Conservation (phyloP, 768 basidiomycete species). For the Suillus lakei region DNA sequence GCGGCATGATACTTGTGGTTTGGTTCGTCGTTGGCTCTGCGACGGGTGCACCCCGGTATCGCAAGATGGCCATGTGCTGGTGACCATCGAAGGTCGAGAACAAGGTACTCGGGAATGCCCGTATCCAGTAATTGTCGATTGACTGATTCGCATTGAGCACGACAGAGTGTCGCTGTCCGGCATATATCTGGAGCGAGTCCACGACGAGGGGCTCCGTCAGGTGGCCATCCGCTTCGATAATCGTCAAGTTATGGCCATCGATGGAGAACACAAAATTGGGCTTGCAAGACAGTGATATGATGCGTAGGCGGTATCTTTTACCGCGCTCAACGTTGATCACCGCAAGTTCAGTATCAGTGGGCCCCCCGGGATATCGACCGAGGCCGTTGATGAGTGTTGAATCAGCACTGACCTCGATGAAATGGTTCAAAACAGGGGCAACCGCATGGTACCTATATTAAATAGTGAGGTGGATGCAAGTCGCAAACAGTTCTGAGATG, state of each 20-base stretch:
- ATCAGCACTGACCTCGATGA: conserved; percentile 23
- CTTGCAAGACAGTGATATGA: conserved; percentile 46
- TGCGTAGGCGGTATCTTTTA: conserved; percentile 42
- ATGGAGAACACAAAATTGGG: conserved; percentile 34
- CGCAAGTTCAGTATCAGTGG: conserved; percentile 31
- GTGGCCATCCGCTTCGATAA: conserved; percentile 48
- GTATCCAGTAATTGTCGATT: conserved; percentile 46
- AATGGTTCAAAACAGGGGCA: conserved; percentile 18
- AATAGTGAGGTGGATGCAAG: neutral
- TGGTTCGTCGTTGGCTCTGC: conserved; percentile 37
- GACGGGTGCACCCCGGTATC: conserved; percentile 22
- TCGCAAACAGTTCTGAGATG: neutral
- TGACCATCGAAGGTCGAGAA: conserved; percentile 41
- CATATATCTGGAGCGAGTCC: conserved; percentile 38
- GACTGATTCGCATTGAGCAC: conserved; percentile 45
- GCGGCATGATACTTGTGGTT: conserved; percentile 19
- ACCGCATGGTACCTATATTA: conserved; percentile 19
- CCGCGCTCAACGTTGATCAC: conserved; percentile 38
- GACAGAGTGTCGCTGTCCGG: conserved; percentile 54
- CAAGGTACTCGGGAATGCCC: conserved; percentile 7
- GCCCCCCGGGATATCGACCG: conserved; percentile 41
- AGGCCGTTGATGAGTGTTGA: conserved; percentile 44
- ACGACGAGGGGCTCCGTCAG: conserved; percentile 43
- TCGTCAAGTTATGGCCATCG: conserved; percentile 31
- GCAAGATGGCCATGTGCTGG: conserved; percentile 23